Base-by-base conservation (phyloP, 2,329 filamentous ascomycete genomes). In the Pseudopithomyces maydicus region DNA sequence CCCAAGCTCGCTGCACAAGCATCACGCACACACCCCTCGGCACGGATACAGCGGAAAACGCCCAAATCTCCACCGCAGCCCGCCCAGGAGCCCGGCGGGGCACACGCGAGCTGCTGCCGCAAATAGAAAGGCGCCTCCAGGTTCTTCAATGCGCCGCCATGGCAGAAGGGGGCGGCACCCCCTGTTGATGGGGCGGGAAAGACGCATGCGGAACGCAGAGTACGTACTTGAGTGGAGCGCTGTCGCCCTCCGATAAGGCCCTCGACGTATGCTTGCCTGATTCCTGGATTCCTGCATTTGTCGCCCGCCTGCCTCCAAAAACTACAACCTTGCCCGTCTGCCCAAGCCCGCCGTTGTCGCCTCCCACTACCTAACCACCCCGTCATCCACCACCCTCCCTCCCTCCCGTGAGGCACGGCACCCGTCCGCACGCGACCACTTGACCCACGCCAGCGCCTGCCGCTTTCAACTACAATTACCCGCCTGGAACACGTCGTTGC, bases 51-150 rank as follows among this genome's bases (percentile, higher is more conserved):
- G 51, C 22, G 12, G 22, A 22, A 48, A 48, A 23, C 45, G 36
- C 45, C 36, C 19, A 23, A 48, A 48, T 39, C 45, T 38, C 45
- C 45, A 48, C 45, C 17, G 32, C 33, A 6, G 5, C 8, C 11
- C 57, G 55, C 57, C 35, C 49, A 55, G 55, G 42, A 36, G 26
- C 12, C 53, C 56, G 39, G 55, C 15, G 35, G 35, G 51, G 39
- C 38, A 46, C 44, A 47, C 46, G 52, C 46, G 41, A 42, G 26
- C 17, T 33, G 10, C 33, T 43, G 52, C 52, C 36, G 20, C 6
- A 42, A 19, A 7, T 6, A 22, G 48, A 15, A n/a, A 42, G 35
- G 48, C 48, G 38, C 36, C 11, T 33, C 26, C 23, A 42, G 23
- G 12, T 19, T 39, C 38, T 42, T 33, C 38, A 10, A 38, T 38